Base-by-base conservation (phyloP, 345 rosid genomes). In the Brassica rapa region DNA sequence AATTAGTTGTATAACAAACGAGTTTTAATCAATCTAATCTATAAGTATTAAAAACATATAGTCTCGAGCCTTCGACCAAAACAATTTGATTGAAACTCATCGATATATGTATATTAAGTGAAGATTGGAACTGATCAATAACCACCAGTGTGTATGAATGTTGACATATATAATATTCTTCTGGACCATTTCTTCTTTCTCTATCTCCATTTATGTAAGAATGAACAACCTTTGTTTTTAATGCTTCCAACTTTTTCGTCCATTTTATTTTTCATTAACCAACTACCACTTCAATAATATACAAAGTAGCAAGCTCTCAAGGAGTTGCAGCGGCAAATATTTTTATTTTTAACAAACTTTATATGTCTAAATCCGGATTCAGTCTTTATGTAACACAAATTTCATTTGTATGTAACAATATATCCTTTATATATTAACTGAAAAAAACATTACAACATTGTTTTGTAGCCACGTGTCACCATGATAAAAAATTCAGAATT, bases 181-280 rank as follows among this genome's bases (percentile, higher is more conserved):
- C 55, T 62, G 82, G 82, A 80, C 82, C 82, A 80, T 57, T 53
- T 7, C 19, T 12, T 79, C 56, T 49, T 25, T 71, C 61, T 53
- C 29, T 62, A 19, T 68, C 78, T 51, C 70, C 65, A 80, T 74
- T 74, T 53, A 74, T 68, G 71, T 68, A 68, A 61, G 39, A 33
- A 27, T 68, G 82, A 79, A 29, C 78, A 79, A 66, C 63, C 57
- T 16, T 62, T 49, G 27, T 78, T 78, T 67, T 79, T 60, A 79
- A 51, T 79, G 74, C 74, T 69, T 73, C 82, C 65, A 73, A 73
- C 82, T 23, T 73, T 56, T 56, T 66, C 8, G 29, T 65, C 29
- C 35, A 10, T 60, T 66, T n/a, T 5, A 9, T 29, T 2, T 32
- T 6, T 72, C 73, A 73, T 23, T 27, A 49, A 46, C 73, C 68